These are phyloP conservation scores for Podospora didyma DNA, from an alignment of 495 filamentous ascomycete genomes.

Conservation along the genomic window DNA sequence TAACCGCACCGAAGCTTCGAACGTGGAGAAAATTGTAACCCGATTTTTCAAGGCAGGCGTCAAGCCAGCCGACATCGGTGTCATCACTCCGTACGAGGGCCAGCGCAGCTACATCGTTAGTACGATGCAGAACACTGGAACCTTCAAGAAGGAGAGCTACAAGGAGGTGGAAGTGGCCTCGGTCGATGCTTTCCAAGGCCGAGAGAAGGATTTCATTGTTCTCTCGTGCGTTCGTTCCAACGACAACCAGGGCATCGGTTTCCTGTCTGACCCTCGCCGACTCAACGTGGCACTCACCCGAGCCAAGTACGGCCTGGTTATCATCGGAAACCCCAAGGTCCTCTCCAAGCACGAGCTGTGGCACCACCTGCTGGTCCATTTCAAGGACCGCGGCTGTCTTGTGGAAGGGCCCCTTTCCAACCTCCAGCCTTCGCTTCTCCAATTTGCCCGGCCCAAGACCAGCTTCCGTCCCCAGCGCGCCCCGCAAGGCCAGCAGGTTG, in stretches of 20 bases:
- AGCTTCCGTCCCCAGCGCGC: constrained; percentile 81
- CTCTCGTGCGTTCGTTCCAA: constrained; percentile 98
- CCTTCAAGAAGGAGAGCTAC: constrained; percentile 97
- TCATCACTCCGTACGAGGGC: constrained; percentile 98
- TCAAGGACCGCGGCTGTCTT: constrained; percentile 94
- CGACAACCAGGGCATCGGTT: constrained; percentile 98
- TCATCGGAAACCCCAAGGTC: constrained; percentile 97
- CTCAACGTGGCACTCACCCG: constrained; percentile 98
- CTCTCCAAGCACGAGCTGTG: constrained; percentile 96
- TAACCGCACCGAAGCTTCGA: constrained; percentile 93
- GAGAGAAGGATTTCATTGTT: constrained; percentile 99
- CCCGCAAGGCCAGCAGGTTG: constrained; percentile 56
- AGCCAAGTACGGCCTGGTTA: constrained; percentile 92
- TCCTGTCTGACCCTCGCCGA: constrained; percentile 96
- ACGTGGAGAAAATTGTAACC: constrained; percentile 97
- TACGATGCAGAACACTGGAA: constrained; percentile 96
- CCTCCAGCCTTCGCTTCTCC: constrained; percentile 87
- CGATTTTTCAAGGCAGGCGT: constrained; percentile 99
- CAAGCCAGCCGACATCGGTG: constrained; percentile 84
- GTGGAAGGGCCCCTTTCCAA: constrained; percentile 97
- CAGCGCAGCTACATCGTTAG: constrained; percentile 98
- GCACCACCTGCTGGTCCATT: constrained; percentile 94
- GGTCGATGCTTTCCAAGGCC: constrained; percentile 97
- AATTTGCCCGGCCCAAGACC: constrained; percentile 91
- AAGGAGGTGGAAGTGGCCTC: constrained; percentile 99